Conservation (phyloP, 2,329 filamentous ascomycete genomes). For the Cordyceps farinosa region DNA sequence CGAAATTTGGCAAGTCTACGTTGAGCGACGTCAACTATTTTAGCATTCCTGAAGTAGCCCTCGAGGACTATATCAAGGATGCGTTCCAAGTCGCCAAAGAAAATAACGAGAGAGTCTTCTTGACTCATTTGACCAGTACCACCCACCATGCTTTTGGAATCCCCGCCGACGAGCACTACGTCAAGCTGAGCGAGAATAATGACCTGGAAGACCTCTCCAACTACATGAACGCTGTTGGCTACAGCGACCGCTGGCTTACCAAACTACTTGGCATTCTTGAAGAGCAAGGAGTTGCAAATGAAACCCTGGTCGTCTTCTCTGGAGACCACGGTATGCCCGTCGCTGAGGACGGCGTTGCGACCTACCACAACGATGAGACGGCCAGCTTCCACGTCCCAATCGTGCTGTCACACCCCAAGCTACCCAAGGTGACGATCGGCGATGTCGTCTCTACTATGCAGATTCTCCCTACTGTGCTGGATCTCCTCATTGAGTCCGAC, state of each 20-base stretch:
- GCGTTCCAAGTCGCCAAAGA: constrained; percentile 29
- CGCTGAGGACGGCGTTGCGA: constrained; percentile 29
- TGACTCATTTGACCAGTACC: constrained; percentile 36
- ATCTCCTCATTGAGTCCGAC: constrained; percentile 32
- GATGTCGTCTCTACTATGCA: constrained; percentile 32
- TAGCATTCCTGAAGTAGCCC: constrained; percentile 29
- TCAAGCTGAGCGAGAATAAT: constrained; percentile 25
- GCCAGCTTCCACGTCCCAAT: constrained; percentile 33
- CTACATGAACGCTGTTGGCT: constrained; percentile 34
- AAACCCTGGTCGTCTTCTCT: constrained; percentile 32
- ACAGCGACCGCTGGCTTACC: constrained; percentile 33
- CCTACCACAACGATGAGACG: constrained; percentile 33
- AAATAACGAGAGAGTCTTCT: constrained; percentile 31
- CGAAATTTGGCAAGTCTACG: constrained; percentile 29
- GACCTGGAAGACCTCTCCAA: constrained; percentile 31
- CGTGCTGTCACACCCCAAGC: constrained; percentile 32
- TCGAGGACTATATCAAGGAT: constrained; percentile 34
- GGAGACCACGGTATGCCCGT: constrained; percentile 34
- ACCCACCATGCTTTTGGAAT: constrained; percentile 33
- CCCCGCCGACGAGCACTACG: constrained; percentile 28
- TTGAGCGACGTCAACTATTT: constrained; percentile 35
- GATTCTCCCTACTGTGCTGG: constrained; percentile 35
- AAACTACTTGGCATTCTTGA: constrained; percentile 30
- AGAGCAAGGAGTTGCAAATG: constrained; percentile 31
- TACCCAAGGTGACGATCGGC: constrained; percentile 30